Percentiles rank a stretch among this genome's conserved stretches.
Conservation (phyloP, 2,329 filamentous ascomycete species). For the Lojkania enalia region DNA sequence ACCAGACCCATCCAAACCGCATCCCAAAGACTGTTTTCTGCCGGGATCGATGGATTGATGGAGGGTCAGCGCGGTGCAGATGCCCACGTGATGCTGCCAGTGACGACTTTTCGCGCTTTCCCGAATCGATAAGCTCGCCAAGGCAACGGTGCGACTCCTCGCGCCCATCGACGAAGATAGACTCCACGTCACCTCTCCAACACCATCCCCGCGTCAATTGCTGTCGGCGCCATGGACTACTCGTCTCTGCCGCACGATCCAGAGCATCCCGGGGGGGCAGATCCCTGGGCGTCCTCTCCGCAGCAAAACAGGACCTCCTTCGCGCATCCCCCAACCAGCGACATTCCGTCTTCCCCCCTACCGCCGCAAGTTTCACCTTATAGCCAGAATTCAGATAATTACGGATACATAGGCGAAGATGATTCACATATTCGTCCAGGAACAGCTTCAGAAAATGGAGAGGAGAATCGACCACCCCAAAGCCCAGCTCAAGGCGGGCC, state of each 20-base stretch:
- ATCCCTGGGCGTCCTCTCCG: conserved; percentile 67
- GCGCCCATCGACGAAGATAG: too few species aligned
- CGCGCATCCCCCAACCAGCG: conserved; percentile 49
- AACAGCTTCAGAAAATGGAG: conserved; percentile 37
- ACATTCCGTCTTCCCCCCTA: conserved; percentile 47
- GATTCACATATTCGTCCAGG: conserved; percentile 29
- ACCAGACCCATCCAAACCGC: conserved; percentile 38
- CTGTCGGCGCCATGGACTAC: conserved; percentile 63
- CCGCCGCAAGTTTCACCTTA: conserved; percentile 46
- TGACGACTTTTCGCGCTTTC: conserved; percentile 31
- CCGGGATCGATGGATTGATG: conserved; percentile 8
- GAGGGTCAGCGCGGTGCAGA: conserved; percentile 7
- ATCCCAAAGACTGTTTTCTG: conserved; percentile 33
- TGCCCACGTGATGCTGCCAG: conserved; percentile 30
- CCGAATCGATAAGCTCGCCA: conserved; percentile 32
- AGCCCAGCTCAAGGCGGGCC: conserved; percentile 42
- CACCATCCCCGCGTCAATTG: conserved; percentile 26
- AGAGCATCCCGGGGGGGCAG: conserved; percentile 59
- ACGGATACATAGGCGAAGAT: conserved; percentile 40
- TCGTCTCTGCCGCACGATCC: conserved; percentile 60
- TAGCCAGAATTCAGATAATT: conserved; percentile 37
- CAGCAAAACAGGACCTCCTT: conserved; percentile 55
- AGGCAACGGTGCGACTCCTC: too few species aligned
- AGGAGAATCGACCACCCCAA: conserved; percentile 45
- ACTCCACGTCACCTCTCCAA: conserved; percentile 21